Evolutionary conservation across 306 rosid species (phyloP), one percentile per base, ranked within the genome.

Genomic region (Trichosanthes truncata): DNA sequence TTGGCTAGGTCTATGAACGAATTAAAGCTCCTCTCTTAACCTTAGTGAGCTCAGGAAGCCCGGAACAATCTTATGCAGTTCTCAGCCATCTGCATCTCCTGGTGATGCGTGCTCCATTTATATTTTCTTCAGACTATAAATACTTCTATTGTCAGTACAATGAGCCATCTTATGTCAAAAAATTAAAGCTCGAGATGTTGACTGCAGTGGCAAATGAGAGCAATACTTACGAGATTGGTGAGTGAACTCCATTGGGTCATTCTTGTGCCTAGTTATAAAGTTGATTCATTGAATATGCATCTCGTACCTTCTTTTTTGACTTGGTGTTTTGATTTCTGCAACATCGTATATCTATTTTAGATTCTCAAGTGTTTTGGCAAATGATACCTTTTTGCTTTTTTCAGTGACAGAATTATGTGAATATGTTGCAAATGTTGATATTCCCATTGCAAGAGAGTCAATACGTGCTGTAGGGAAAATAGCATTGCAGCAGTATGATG

Each of bases 401-500:
- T 72, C 98, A 96, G 99, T 96, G 89, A 96, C 99, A 13, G 99
- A 96, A 79, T 86, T 96, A 81, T 96, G 99, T 77, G 99, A 96
- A 85, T 96, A 96, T 88, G 99, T 97, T 85, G 99, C 99, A 79
- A 96, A 93, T 88, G 99, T 96, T 82, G 99, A 96, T 83, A 96
- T 96, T 84, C 99, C 99, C 72, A 96, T 96, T 87, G 99, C 99
- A 85, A 91, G 99, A 87, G 99, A 96, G 86, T 96, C 99, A 4
- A 93, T 96, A 77, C 97, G 98, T 76, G 99, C 99, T 80, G 99
- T 96, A 75, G 99, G 99, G 84, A 96, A 93, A 85, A 96, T 96
- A 84, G 99, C 99, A 66, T 86, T 96, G 78, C 98, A 96, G 86
- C 99, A 96, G 84, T 96, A 96, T 89, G 99, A 96, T 80, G 98